These are phyloP conservation scores for Penicillium chermesinum DNA, from an alignment of 495 filamentous ascomycete species.

Conservation along the genomic window DNA sequence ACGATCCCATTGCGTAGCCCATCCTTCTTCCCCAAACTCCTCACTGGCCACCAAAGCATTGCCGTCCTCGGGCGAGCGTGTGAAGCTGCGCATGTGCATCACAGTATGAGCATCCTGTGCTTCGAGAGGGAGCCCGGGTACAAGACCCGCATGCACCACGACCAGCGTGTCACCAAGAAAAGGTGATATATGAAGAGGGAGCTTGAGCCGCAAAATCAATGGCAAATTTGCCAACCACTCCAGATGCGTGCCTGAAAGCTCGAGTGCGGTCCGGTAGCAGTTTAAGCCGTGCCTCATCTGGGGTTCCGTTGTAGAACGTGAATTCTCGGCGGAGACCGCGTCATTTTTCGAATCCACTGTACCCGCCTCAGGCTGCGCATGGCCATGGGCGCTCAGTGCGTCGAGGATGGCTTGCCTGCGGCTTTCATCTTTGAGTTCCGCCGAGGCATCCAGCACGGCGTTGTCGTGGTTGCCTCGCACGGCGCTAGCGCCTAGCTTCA, in stretches of 20 bases:
- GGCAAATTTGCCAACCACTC: slow-evolving; percentile 61
- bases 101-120: slow-evolving; percentile 65
- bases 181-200: slow-evolving; percentile 22
- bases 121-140: slow-evolving; percentile 58
- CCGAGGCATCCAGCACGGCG: slow-evolving; percentile 48
- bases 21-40: slow-evolving; percentile 17
- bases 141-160: slow-evolving; percentile 74
- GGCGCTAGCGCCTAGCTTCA: slow-evolving; percentile 55
- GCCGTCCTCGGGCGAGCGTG: slow-evolving; percentile 11
- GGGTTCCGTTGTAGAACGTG: slow-evolving; percentile 7
- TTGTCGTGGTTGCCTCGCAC: slow-evolving; percentile 89
- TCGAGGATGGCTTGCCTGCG: not conserved
- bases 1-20: slow-evolving; percentile 19
- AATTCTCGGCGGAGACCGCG: not conserved
- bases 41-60: slow-evolving; percentile 7
- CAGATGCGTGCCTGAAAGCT: slow-evolving; percentile 49
- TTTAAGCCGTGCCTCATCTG: not conserved
- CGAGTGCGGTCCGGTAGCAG: slow-evolving; percentile 5
- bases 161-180: slow-evolving; percentile 46
- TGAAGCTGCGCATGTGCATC: slow-evolving; percentile 80
- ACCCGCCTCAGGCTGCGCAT: not conserved
- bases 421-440: slow-evolving; percentile 2
- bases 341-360: not conserved
- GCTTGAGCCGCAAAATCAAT: slow-evolving; percentile 60
- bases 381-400: not conserved